Conservation (phyloP, 805 yeast species). For the Priceomyces castillae region DNA sequence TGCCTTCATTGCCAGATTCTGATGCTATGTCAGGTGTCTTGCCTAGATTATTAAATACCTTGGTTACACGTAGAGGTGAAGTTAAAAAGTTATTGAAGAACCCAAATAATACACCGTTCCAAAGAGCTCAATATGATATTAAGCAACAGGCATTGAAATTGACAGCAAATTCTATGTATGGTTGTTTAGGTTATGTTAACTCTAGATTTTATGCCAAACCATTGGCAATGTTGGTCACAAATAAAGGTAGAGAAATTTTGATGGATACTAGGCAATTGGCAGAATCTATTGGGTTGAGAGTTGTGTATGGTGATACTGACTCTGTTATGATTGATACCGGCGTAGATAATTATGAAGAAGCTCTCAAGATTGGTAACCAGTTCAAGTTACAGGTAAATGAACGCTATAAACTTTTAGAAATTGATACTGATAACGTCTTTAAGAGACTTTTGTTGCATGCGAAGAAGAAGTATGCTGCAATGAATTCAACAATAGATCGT, state of each 20-base stretch:
- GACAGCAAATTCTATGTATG: constrained; percentile 99
- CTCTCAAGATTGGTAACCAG: constrained; percentile 76
- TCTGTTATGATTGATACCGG: constrained; percentile 98
- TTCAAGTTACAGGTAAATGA: constrained; percentile 87
- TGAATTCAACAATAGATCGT: constrained; percentile 53
- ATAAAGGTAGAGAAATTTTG: constrained; percentile 91
- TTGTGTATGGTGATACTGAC: constrained; percentile 97
- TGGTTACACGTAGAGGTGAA: constrained; percentile 89
- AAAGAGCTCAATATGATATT: constrained; percentile 84
- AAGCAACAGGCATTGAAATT: constrained; percentile 93
- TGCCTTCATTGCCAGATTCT: constrained; percentile 66
- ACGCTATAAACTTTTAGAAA: constrained; percentile 80
- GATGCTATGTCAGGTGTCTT: constrained; percentile 72
- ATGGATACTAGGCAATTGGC: constrained; percentile 92
- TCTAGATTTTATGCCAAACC: constrained; percentile 96
- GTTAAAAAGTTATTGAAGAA: constrained; percentile 83
- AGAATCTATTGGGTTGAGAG: constrained; percentile 75
- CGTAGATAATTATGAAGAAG: constrained; percentile 63
- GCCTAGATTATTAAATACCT: constrained; percentile 76
- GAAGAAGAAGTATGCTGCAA: constrained; percentile 97
- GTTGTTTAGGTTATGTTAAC: constrained; percentile 89
- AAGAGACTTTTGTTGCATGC: constrained; percentile 81
- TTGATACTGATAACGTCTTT: constrained; percentile 93
- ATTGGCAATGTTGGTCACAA: constrained; percentile 91
- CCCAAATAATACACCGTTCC: constrained; percentile 59